phyloP scores from a whole-genome alignment of 305 asterid species.

The Fraxinus sp. region DNA sequence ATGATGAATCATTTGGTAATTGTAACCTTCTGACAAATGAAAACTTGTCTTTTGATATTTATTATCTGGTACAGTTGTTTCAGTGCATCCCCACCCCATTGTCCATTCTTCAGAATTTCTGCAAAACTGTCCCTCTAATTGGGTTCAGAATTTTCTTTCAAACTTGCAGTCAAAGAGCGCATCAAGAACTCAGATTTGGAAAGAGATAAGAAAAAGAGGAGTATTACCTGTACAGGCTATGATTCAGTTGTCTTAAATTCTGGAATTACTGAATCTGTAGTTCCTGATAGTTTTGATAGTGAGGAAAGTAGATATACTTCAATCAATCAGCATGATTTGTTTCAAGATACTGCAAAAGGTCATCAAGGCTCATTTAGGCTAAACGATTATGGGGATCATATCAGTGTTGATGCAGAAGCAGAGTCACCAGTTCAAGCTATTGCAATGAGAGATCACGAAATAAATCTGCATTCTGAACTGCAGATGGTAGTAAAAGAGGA shows the following conservation, averaged over 20 bases:
- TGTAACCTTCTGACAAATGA: slow-evolving; percentile 28
- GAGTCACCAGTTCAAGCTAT: slow-evolving; percentile 29
- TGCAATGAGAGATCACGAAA: slow-evolving; percentile 37
- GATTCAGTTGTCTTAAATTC: slow-evolving; percentile 39
- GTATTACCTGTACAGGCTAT: slow-evolving; percentile 25
- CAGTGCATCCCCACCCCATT: slow-evolving; percentile 15
- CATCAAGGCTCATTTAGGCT: slow-evolving; percentile 26
- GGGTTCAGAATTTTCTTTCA: slow-evolving; percentile 15
- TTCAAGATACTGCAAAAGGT: slow-evolving; percentile 37
- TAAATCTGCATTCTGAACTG: slow-evolving; percentile 21
- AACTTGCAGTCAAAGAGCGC: slow-evolving; percentile 39
- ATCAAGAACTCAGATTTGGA: slow-evolving; percentile 33
- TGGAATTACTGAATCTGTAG: slow-evolving; percentile 39
- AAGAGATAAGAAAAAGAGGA: slow-evolving; percentile 30
- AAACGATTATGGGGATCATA: slow-evolving; percentile 22
- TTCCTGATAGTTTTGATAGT: slow-evolving; percentile 73
- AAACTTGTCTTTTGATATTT: slow-evolving; percentile 13
- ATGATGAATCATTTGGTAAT: slow-evolving; percentile 42
- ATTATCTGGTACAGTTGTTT: slow-evolving; percentile 21
- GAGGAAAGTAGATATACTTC: slow-evolving; percentile 27
- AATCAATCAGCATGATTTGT: slow-evolving; percentile 33
- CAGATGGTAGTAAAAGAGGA: slow-evolving; percentile 22
- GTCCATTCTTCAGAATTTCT: slow-evolving; percentile 16
- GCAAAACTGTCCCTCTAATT: slow-evolving; percentile 17
- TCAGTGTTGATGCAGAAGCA: slow-evolving; percentile 36